Base-by-base conservation (phyloP, 1,284 basidiomycete species). In the Somion occarium region DNA sequence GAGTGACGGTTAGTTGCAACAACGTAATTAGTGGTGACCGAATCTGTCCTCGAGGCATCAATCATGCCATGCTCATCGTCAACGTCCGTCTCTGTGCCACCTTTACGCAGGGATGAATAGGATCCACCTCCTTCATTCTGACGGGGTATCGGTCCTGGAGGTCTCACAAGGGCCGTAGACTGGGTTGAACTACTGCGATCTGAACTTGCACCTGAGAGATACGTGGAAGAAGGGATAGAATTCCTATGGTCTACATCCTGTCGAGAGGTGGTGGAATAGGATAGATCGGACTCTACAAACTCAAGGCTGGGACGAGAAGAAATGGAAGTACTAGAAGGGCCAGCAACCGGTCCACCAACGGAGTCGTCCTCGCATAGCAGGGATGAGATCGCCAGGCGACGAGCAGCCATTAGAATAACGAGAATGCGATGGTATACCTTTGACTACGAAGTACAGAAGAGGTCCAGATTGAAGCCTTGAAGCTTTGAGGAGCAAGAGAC, bases 381-480 rank as follows among this genome's bases (percentile, higher is more conserved):
- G 13, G 83, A 84, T 7, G 84, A 83, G 26, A 89, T 88, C 60
- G 81, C 80, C 56, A 89, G 80, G 46, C 85, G 74, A 48, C 84
- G 74, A 39, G 82, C 79, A 49, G 76, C 72, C 83, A 86, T 85
- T 60, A 63, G 27, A 43, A 25, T n/a, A 25, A 20, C 19, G 48
- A 19, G 49, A 34, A 45, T 26, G 47, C 37, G 18, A 37, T 27
- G 25, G 50, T 19, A 23, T n/a, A n/a, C n/a, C n/a, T n/a, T n/a
- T n/a, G n/a, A n/a, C n/a, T n/a, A n/a, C 38, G 48, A 43, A 22
- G 30, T 18, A 38, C 27, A 42, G 41, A 46, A 22, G 49, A 37
- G 53, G n/a, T n/a, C n/a, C n/a, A n/a, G n/a, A n/a, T 15, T 45
- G 45, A 44, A 41, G 52, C 18, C 19, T 45, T 45, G 19, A 48